A percentile compares a stretch with the other conserved stretches of the same genome.
Evolutionary conservation across 2,329 filamentous ascomycete species (phyloP).

Genomic region (Talaromyces funiculosus): DNA sequence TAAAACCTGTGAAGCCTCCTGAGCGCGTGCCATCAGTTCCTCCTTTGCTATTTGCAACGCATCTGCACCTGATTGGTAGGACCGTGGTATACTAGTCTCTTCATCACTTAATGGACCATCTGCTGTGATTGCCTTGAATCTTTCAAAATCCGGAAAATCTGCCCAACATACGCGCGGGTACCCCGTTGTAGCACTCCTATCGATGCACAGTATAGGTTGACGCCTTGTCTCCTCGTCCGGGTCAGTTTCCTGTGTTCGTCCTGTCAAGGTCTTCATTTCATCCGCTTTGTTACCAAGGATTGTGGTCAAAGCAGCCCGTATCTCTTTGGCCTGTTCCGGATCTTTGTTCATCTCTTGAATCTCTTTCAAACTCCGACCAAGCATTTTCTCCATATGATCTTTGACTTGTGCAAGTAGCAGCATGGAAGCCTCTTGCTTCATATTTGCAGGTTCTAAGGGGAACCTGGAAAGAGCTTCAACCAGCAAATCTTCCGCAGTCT

Average conservation of each 20-base stretch:
- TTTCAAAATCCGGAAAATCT: conserved; percentile 40
- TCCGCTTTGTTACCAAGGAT: conserved; percentile 42
- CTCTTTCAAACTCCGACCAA: conserved; percentile 38
- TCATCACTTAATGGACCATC: conserved; percentile 40
- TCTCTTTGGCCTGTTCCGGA: conserved; percentile 41
- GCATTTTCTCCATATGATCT: conserved; percentile 44
- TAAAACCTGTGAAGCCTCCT: conserved; percentile 39
- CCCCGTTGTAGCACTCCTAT: conserved; percentile 35
- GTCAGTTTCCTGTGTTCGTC: conserved; percentile 33
- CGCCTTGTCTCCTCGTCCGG: conserved; percentile 35
- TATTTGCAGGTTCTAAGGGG: conserved; percentile 38
- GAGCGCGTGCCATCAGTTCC: conserved; percentile 45
- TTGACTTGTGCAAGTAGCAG: conserved; percentile 45
- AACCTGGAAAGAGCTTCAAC: conserved; percentile 42
- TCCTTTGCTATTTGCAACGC: conserved; percentile 49
- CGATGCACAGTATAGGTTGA: conserved; percentile 38
- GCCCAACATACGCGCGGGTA: conserved; percentile 40
- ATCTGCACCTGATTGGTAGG: conserved; percentile 44
- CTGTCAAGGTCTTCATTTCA: conserved; percentile 40
- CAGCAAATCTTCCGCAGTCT: conserved; percentile 39
- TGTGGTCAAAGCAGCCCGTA: conserved; percentile 38
- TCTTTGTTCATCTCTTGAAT: conserved; percentile 44
- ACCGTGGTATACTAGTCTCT: conserved; percentile 43
- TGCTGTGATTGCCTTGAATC: conserved; percentile 34
- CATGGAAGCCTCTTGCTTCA: conserved; percentile 44